Evolutionary conservation across 208 protist species (phyloP), one percentile per base, ranked within the genome.

Genomic region (Trypanosoma caninum): DNA sequence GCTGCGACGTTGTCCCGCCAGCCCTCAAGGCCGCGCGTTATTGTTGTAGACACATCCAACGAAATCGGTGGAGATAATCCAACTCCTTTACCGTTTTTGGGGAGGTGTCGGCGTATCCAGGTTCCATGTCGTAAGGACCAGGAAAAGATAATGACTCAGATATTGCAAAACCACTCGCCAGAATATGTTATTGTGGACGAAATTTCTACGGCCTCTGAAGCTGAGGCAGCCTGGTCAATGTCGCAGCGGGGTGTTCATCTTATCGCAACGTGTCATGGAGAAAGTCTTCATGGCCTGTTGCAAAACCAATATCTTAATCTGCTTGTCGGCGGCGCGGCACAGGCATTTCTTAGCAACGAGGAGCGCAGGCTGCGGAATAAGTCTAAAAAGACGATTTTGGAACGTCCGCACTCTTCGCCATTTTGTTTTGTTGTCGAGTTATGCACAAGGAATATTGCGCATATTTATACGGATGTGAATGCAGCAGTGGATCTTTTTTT

Each of bases 181-280:
- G 84, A 97, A 53, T 91, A 86, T 41, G 76, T 98, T 59, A 69
- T 98, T 40, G 89, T 98, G 34, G 96, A 98, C 66, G 94, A 98
- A 76, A 80, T 98, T 45, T 76, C 81, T 5, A 86, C 71, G 11
- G 60, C 47, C 16, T 76, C 59, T 22, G 90, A 97, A 67, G 88
- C 78, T 13, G 64, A 95, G 35, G 89, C 82, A 28, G 85, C 79
- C 41, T 91, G 84, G 78, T 93, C 87, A 8, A 93, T 93, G 28
- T 68, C 85, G 6, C 81, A 97, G 60, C 77, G 93, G 45, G 93
- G 93, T 14, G 88, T 97, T 35, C 72, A 65, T 53, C 62, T 97
- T 44, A 81, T 97, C 40, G 91, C 84, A 18, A 95, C 91, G 2
- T 96, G 87, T 53, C 94, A 97, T 72, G 94, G 94, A 33, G 80